A percentile compares a stretch with the other conserved stretches of the same genome.
These are phyloP conservation scores for Mycena vulgaris DNA, from an alignment of 768 basidiomycete genomes.

Conservation along the genomic window DNA sequence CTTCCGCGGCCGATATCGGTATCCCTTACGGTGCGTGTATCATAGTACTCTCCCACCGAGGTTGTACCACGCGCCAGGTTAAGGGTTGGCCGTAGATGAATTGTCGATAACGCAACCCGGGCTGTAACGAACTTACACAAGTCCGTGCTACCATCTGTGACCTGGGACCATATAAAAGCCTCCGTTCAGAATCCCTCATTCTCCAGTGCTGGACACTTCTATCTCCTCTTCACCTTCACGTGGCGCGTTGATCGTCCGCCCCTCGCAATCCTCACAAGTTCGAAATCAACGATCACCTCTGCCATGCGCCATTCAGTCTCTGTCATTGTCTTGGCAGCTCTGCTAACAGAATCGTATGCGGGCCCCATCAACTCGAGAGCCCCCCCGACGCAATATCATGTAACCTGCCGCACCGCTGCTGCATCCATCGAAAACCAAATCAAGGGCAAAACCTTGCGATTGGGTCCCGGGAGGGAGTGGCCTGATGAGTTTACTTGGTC, in stretches of 20 bases:
- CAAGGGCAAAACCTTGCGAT: not conserved
- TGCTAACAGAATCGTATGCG: not conserved
- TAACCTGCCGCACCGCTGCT: not conserved
- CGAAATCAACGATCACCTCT: not conserved
- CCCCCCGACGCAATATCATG: conserved; percentile 6
- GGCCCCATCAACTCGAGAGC: not conserved
- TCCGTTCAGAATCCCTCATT: not conserved
- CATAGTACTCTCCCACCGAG: too few species aligned
- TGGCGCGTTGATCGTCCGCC: conserved; percentile 7
- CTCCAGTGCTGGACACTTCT: conserved; percentile 11
- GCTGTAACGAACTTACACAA: too few species aligned
- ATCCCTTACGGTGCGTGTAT: not conserved
- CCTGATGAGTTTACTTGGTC: conserved; percentile 13
- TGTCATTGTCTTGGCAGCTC: not conserved
- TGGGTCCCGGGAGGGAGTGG: not conserved
- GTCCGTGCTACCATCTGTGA: not conserved
- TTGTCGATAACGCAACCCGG: too few species aligned
- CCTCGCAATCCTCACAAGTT: too few species aligned
- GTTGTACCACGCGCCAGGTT: too few species aligned
- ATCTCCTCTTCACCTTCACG: not conserved
- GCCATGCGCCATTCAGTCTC: not conserved
- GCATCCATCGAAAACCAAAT: not conserved
- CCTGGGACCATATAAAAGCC: not conserved
- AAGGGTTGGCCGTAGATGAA: too few species aligned
- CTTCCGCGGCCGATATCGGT: too few species aligned